Conservation (phyloP, 306 rosid genomes). For the Acmispon strigosus region DNA sequence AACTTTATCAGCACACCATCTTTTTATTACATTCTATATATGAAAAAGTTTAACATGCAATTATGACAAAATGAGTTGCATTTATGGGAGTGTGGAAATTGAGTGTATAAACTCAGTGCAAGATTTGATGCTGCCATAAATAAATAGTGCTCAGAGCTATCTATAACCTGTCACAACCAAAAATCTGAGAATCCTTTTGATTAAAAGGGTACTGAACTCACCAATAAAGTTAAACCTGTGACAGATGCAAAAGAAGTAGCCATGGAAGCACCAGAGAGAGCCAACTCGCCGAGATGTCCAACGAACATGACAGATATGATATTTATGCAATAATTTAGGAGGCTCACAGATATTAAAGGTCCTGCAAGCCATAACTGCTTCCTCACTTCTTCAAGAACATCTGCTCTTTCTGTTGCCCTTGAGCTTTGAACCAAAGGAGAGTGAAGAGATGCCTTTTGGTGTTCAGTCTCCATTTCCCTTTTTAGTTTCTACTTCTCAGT, state of each 20-base stretch:
- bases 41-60: no score
- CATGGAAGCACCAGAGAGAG: constrained; percentile 79
- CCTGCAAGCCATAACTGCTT: constrained; percentile 83
- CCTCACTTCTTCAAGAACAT: constrained; percentile 45
- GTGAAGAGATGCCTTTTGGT: no score
- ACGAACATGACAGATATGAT: constrained; percentile 70
- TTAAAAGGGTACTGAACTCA: constrained; percentile 12
- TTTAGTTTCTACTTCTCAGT: no score
- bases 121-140: no score
- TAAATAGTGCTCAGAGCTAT: no score
- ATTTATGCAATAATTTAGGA: constrained; percentile 37
- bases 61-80: no score
- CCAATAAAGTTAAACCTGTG: constrained; percentile 75
- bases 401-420: background rate
- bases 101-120: no score
- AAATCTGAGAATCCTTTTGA: background rate
- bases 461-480: no score
- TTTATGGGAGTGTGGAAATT: no score
- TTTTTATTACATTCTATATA: no score
- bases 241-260: constrained; percentile 75
- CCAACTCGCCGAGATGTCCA: constrained; percentile 68
- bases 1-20: no score
- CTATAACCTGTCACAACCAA: background rate
- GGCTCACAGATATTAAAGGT: constrained; percentile 46
- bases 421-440: no score